Conservation (phyloP, 805 yeast genomes). For the Zygosaccharomyces bisporus region DNA sequence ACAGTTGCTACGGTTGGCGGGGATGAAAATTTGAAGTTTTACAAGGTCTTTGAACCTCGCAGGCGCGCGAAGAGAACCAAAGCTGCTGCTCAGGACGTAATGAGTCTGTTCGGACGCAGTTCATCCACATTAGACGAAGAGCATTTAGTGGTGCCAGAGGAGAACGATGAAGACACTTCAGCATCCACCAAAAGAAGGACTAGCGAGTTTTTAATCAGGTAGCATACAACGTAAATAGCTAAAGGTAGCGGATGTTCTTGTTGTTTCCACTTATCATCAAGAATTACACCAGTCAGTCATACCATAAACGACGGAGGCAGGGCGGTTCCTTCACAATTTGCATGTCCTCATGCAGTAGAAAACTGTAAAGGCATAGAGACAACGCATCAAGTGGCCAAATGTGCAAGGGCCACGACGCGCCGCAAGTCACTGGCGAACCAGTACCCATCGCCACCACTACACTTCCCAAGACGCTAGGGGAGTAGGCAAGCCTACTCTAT, state of each 20-base stretch:
- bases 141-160: constrained; percentile 9
- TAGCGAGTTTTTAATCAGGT: constrained; percentile 28
- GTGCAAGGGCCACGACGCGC: constrained; percentile 8
- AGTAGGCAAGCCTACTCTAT: constrained; percentile 35
- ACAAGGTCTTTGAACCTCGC: constrained; percentile 75
- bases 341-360: constrained; percentile 1
- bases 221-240: constrained; percentile 3
- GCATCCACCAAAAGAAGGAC: constrained; percentile 21
- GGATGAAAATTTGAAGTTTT: constrained; percentile 93
- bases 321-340: not conserved
- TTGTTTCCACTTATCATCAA: not conserved
- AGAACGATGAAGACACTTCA: constrained; percentile 13
- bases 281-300: too few relatives aligned
- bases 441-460: constrained; percentile 2
- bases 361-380: constrained; percentile 4
- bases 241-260: not conserved
- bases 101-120: constrained; percentile 14
- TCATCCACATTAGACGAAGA: constrained; percentile 13
- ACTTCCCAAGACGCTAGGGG: constrained; percentile 20
- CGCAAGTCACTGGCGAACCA: constrained; percentile 4
- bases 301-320: too few relatives aligned
- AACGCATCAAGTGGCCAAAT: constrained; percentile 5
- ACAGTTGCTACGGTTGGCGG: constrained; percentile 93
- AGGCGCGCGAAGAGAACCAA: constrained; percentile 37
- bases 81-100: constrained; percentile 24